phyloP scores from a whole-genome alignment of 192 early-diverging fungal genomes.

The Coemansia sp. region DNA sequence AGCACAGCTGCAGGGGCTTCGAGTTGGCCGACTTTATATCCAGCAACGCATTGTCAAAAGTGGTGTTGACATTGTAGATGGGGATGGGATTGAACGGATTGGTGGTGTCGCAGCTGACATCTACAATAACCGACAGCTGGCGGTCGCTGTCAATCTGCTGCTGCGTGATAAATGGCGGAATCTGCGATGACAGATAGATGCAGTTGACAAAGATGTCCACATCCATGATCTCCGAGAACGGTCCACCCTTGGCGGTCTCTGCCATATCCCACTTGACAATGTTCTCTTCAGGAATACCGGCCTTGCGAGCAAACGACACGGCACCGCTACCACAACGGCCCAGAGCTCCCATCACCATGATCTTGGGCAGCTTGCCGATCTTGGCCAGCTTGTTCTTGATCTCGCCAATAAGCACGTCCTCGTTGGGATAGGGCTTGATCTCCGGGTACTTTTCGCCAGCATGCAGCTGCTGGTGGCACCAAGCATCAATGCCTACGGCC shows the following conservation, averaged over 20 bases:
- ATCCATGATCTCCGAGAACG: constrained; percentile 85
- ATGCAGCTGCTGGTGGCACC: constrained; percentile 75
- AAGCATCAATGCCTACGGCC: constrained; percentile 88
- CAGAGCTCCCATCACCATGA: constrained; percentile 98
- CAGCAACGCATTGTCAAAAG: constrained; percentile 89
- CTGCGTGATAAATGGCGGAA: constrained; percentile 91
- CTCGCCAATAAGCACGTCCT: constrained; percentile 70
- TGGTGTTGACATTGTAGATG: constrained; percentile 87
- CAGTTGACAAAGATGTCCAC: constrained; percentile 98
- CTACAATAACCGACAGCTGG: constrained; percentile 79
- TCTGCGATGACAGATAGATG: constrained; percentile 90
- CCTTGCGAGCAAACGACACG: constrained; percentile 73
- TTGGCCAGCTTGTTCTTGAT: constrained; percentile 61
- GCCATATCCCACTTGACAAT: constrained; percentile 95
- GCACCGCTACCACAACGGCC: constrained; percentile 95
- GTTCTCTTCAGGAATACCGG: constrained; percentile 79
- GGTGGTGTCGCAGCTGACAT: constrained; percentile 95
- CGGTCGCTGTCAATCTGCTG: constrained; percentile 70
- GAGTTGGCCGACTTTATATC: constrained; percentile 56
- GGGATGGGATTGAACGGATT: constrained; percentile 98
- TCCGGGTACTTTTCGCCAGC: constrained; percentile 62
- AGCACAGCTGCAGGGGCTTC: constrained; percentile 80
- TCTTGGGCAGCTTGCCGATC: constrained; percentile 64
- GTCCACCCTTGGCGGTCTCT: constrained; percentile 89
- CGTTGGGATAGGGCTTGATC: constrained; percentile 82